Evolutionary conservation across 2,329 filamentous ascomycete species (phyloP), one percentile per base, ranked within the genome.

Genomic region (Cercospora sp.): DNA sequence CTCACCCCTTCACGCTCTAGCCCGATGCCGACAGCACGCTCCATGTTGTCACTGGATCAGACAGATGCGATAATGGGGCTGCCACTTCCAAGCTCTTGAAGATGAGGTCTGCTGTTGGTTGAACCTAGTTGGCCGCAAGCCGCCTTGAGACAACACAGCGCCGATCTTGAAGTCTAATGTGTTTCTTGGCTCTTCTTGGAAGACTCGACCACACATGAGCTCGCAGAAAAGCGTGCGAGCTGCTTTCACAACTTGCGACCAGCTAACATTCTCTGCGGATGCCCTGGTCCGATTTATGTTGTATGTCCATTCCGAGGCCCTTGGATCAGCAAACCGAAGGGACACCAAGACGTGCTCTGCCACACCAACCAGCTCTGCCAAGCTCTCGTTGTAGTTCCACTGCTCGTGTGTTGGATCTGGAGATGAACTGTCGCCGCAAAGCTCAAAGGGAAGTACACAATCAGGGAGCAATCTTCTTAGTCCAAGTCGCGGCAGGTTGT

Each of bases 121-220:
- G 49, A n/a, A n/a, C 24, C 49, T 55, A 28, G 55, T 59, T 37
- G 55, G n/a, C 55, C 18, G 18, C 18, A 21, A 21, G 18, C 18
- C n/a, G 12, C 37, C 30, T 59, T 37, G 9, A 37, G 55, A 59
- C 30, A 37, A 18, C n/a, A 34, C 55, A 37, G 28, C n/a, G 55
- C 28, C 55, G 55, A 59, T 59, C 55, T 59, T 32, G 30, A 59
- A 59, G 28, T 59, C 55, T 59, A 37, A 59, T 59, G 32, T 37
- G 28, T 37, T 59, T 32, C 55, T 59, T 59, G 55, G 55, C 55
- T 59, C n/a, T n/a, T 59, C 30, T 59, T 59, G 55, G 55, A 53
- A 53, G 21, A 43, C 18, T 13, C 12, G 55, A 37, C 13, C n/a
- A 18, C 55, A 37, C 55, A n/a, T 13, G 55, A n/a, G 4, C 18